Percentiles rank a stretch among this genome's conserved stretches.
phyloP scores from a whole-genome alignment of 306 rosid genomes.

The Senna siamea region DNA sequence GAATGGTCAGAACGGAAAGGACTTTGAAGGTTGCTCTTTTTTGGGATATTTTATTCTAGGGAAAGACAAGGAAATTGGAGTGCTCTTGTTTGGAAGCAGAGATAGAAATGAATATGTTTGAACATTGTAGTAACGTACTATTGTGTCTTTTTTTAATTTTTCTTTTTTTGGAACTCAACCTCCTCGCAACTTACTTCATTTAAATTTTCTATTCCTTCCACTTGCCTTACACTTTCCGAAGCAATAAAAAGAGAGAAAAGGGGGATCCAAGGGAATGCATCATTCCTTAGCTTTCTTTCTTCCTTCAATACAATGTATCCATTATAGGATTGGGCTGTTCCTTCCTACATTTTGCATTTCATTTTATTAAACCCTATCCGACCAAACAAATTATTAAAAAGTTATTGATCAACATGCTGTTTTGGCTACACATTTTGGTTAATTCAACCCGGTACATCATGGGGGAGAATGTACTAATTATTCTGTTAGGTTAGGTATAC shows the following conservation, averaged over 20 bases:
- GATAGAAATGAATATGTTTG: constrained; percentile 11
- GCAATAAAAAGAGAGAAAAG: not conserved
- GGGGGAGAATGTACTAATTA: not conserved
- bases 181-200: not conserved
- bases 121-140: not conserved
- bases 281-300: not conserved
- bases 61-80: constrained; percentile 5
- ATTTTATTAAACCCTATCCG: constrained; percentile 7
- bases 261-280: constrained; percentile 6
- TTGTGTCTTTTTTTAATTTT: too few species aligned
- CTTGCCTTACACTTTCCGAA: not conserved
- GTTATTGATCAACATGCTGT: constrained; percentile 7
- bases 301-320: constrained; percentile 8
- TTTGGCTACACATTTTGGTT: not conserved
- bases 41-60: not conserved
- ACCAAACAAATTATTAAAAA: not conserved
- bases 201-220: not conserved
- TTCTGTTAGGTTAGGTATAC: not conserved
- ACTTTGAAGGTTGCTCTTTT: not conserved
- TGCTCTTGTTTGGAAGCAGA: constrained; percentile 16
- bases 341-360: not conserved
- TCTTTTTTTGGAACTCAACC: not conserved
- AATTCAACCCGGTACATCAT: not conserved
- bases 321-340: not conserved
- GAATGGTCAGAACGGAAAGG: constrained; percentile 18